Evolutionary conservation across 371 early-diverging fungal species (phyloP).

Genomic region (Mucor irregularis): DNA sequence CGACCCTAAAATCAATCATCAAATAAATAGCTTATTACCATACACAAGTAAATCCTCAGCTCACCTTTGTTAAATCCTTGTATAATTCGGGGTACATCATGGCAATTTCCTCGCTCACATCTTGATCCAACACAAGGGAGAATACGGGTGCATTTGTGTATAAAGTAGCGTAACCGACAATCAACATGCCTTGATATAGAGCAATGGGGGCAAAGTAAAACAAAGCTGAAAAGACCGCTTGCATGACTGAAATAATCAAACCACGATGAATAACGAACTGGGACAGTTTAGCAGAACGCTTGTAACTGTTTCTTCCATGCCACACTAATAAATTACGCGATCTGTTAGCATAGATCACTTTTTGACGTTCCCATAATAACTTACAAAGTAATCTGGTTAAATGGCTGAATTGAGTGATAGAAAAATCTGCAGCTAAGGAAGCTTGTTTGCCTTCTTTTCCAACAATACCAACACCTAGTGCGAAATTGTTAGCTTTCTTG

Average conservation of each 20-base stretch:
- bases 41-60: too few species aligned
- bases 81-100: constrained; percentile 97
- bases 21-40: not conserved
- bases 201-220: constrained; percentile 99
- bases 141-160: constrained; percentile 99
- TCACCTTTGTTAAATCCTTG: constrained; percentile 89
- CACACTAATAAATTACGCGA: constrained; percentile 72
- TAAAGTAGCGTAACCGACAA: constrained; percentile 87
- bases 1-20: constrained; percentile 63
- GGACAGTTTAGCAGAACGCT: constrained; percentile 92
- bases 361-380: constrained; percentile 10
- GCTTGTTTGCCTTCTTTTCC: constrained; percentile 99
- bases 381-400: constrained; percentile 80
- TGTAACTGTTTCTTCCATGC: constrained; percentile 98
- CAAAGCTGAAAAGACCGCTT: constrained; percentile 98
- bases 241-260: constrained; percentile 96
- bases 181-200: constrained; percentile 83
- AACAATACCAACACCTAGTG: constrained; percentile 88
- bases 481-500: too few species aligned
- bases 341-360: too few species aligned
- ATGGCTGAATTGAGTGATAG: constrained; percentile 90
- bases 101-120: constrained; percentile 91
- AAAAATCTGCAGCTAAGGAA: constrained; percentile 97
- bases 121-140: constrained; percentile 91
- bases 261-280: constrained; percentile 99